Evolutionary conservation across 768 basidiomycete genomes (phyloP).

Genomic region (Cantharellus cinnabarinus): DNA sequence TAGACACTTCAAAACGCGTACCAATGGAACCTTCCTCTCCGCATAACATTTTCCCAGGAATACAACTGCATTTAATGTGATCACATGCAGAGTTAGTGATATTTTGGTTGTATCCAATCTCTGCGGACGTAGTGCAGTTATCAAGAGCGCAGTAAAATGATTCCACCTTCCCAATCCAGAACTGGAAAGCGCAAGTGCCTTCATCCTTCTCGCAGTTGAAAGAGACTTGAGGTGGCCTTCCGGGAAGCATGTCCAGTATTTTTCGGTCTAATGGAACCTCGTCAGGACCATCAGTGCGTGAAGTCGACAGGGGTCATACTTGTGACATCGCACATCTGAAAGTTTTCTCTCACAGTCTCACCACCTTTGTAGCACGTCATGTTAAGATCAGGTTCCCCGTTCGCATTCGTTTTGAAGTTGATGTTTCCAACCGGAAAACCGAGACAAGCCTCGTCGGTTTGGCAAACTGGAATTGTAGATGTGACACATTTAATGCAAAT

Average conservation of each 20-base stretch:
- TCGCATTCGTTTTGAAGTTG: slow-evolving; percentile 3
- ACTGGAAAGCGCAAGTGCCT: slow-evolving; percentile 77
- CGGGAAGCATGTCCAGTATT: slow-evolving; percentile 84
- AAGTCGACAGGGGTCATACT: slow-evolving; percentile 26
- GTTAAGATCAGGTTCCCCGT: slow-evolving; percentile 22
- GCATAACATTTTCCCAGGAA: slow-evolving; percentile 87
- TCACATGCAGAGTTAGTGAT: slow-evolving; percentile 62
- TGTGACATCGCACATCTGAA: slow-evolving; percentile 97
- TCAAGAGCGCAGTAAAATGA: slow-evolving; percentile 88
- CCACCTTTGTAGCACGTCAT: slow-evolving; percentile 95
- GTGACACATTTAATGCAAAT: not conserved
- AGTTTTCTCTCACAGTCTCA: slow-evolving; percentile 81
- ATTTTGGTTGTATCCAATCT: slow-evolving; percentile 41
- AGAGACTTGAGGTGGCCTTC: slow-evolving; percentile 83
- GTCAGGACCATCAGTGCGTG: not conserved
- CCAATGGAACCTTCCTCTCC: slow-evolving; percentile 88
- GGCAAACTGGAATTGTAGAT: slow-evolving; percentile 40
- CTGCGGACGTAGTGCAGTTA: slow-evolving; percentile 32
- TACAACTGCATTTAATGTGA: slow-evolving; percentile 72
- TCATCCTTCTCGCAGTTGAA: slow-evolving; percentile 63
- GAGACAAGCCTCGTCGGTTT: slow-evolving; percentile 57
- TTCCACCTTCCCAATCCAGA: slow-evolving; percentile 90
- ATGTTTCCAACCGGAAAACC: slow-evolving; percentile 40
- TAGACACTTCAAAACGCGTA: slow-evolving; percentile 20
- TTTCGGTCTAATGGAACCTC: slow-evolving; percentile 46